Conservation (phyloP, 352 stramenopile genomes). For the Pythium periplocum region DNA sequence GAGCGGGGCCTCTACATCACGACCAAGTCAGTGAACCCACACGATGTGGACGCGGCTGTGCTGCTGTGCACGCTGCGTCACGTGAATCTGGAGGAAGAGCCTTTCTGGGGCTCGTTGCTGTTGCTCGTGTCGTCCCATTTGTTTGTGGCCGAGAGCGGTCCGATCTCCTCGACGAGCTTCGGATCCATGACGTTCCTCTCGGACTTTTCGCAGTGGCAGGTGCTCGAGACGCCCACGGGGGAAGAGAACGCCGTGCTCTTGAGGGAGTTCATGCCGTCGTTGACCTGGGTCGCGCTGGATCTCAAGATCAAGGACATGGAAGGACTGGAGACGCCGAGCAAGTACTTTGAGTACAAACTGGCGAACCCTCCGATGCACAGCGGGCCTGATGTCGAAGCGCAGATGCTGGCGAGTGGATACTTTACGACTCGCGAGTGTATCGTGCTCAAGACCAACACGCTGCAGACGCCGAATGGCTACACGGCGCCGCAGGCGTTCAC, state of each 20-base stretch:
- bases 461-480: conserved; percentile 26
- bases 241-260: conserved; percentile 35
- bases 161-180: conserved; percentile 38
- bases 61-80: conserved; percentile 42
- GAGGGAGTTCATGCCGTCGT: conserved; percentile 39
- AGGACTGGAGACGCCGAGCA: conserved; percentile 46
- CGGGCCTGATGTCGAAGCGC: conserved; percentile 35
- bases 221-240: conserved; percentile 21
- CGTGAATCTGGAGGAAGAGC: conserved; percentile 43
- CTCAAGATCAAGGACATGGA: conserved; percentile 81
- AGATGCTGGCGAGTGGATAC: conserved; percentile 39
- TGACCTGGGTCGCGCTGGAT: conserved; percentile 68
- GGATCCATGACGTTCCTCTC: conserved; percentile 39
- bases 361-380: conserved; percentile 25
- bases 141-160: conserved; percentile 29
- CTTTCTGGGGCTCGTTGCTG: conserved; percentile 61
- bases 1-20: conserved; percentile 57
- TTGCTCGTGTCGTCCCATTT: conserved; percentile 57
- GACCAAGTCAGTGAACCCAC: conserved; percentile 28
- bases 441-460: conserved; percentile 50
- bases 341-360: conserved; percentile 71
- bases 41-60: conserved; percentile 46
- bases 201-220: conserved; percentile 43
- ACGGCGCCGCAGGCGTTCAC: conserved; percentile 34
- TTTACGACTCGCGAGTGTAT: conserved; percentile 44